These are phyloP conservation scores for Pisolithus tinctorius DNA, from an alignment of 768 basidiomycete species.

Conservation along the genomic window DNA sequence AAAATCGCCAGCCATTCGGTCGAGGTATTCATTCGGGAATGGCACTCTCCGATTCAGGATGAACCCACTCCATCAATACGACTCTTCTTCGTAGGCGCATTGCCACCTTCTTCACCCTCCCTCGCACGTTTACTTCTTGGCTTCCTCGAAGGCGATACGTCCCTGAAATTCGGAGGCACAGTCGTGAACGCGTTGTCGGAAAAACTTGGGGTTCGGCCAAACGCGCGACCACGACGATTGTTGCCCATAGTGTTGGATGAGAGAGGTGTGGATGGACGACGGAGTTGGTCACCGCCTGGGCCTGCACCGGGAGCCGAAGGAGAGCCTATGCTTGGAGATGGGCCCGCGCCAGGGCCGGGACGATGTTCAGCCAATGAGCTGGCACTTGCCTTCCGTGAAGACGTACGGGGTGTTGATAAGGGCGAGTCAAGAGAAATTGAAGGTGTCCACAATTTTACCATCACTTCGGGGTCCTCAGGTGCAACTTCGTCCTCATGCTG, in stretches of 20 bases:
- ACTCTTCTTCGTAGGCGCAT: conserved; percentile 17
- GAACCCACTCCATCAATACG: too few species aligned
- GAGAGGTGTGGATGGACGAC: background rate
- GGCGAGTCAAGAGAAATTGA: conserved; percentile 31
- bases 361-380: conserved; percentile 3
- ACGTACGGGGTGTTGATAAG: conserved; percentile 27
- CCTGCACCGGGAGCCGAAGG: too few species aligned
- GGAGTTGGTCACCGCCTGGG: background rate
- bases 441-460: conserved; percentile 23
- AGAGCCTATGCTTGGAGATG: too few species aligned
- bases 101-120: conserved; percentile 12
- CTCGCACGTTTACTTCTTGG: conserved; percentile 22
- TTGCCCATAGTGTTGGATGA: background rate
- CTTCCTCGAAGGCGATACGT: conserved; percentile 23
- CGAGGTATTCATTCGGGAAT: too few species aligned
- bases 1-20: too few species aligned
- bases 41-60: too few species aligned
- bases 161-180: conserved; percentile 32
- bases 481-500: conserved; percentile 10
- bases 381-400: conserved; percentile 12
- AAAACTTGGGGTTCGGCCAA: conserved; percentile 23
- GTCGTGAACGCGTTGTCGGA: conserved; percentile 42
- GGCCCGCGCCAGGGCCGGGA: background rate
- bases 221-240: conserved; percentile 9
- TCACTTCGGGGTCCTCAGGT: background rate